A percentile compares a stretch with the other conserved stretches of the same genome.
These are phyloP conservation scores for Exophiala lecanii-corni DNA, from an alignment of 2,329 filamentous ascomycete species.

Conservation along the genomic window DNA sequence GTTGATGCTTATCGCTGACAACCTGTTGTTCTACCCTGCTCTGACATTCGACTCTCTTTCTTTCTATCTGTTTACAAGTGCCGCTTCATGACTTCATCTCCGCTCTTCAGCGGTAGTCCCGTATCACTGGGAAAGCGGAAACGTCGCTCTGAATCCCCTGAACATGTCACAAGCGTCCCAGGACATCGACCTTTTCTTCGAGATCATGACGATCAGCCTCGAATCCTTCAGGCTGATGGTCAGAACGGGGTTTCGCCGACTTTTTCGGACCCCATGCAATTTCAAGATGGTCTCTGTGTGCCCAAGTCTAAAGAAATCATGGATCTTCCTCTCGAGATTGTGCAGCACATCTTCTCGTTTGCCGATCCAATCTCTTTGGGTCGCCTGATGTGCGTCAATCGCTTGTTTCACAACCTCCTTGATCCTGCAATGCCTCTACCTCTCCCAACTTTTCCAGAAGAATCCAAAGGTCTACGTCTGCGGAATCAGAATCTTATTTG, in stretches of 20 bases:
- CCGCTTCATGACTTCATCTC: conserved; percentile 6
- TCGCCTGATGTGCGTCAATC: conserved; percentile 63
- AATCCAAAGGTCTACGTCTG: conserved; percentile 26
- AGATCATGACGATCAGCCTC: too few relatives aligned
- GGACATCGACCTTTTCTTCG: conserved; percentile 8
- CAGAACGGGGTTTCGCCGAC: too few relatives aligned
- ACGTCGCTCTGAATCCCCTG: conserved; percentile 5
- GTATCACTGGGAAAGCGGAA: conserved; percentile 9
- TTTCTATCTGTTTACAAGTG: conserved; percentile 1
- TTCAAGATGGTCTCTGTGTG: too few relatives aligned
- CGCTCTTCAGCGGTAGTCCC: conserved; percentile 7
- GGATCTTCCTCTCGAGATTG: conserved; percentile 47
- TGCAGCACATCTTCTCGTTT: conserved; percentile 66
- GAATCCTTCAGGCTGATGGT: too few relatives aligned
- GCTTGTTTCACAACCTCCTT: conserved; percentile 59
- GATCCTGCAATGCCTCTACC: conserved; percentile 42
- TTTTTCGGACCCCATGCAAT: too few relatives aligned
- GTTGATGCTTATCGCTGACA: conserved; percentile 17
- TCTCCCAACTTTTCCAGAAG: conserved; percentile 31
- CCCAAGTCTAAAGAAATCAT: too few relatives aligned
- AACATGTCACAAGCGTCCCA: not conserved
- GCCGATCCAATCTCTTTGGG: conserved; percentile 61
- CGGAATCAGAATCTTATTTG: conserved; percentile 64
- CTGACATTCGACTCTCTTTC: conserved; percentile 6
- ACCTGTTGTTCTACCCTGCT: conserved; percentile 7